Base-by-base conservation (phyloP, 2,329 filamentous ascomycete genomes). In the Hypomyces rosellus region DNA sequence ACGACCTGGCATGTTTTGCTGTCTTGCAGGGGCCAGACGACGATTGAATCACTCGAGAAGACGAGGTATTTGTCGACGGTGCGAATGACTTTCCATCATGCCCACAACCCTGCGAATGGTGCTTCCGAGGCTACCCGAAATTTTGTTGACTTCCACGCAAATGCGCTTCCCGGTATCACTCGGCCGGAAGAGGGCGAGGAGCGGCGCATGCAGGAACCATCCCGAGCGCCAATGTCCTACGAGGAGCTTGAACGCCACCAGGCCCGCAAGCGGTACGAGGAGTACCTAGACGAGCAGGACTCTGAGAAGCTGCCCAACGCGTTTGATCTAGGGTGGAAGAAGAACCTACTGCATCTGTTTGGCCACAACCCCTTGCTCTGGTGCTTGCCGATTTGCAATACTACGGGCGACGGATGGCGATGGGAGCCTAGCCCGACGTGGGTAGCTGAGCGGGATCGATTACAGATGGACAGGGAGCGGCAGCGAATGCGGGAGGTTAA, bases 31-130 rank as follows among this genome's bases (percentile, higher is more conserved):
- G 89, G 89, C 3, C 84, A 95, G 69, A 99, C 93, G 1, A 99
- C 93, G 3, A 96, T 99, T 52, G 93, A 99, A 67, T 95, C 87
- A 61, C 74, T 99, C 53, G 93, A 99, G 69, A 96, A 93, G 74
- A 97, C 92, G 2, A 81, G 93, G 49, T 99, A 99, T 69, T 78
- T 96, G 7, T 89, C 87, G 9, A 89, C 89, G 0, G 66, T 96
- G 53, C 80, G 86, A 50, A 80, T 80, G 45, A 78, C 92, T 63
- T 83, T 88, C 63, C 74, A 80, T 55, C 78, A 84, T 49, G 74
- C 79, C 43, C 75, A 80, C 54, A 73, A 78, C 63, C 77, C 72
- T 61, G 72, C 74, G 48, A 67, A 76, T 56, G 70, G 71, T 40
- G 67, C 72, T 36, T 69, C 75, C 9, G 69, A 82, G 4, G 83